Evolutionary conservation across 805 yeast species (phyloP).

Genomic region (Brettanomyces bruxellensis): DNA sequence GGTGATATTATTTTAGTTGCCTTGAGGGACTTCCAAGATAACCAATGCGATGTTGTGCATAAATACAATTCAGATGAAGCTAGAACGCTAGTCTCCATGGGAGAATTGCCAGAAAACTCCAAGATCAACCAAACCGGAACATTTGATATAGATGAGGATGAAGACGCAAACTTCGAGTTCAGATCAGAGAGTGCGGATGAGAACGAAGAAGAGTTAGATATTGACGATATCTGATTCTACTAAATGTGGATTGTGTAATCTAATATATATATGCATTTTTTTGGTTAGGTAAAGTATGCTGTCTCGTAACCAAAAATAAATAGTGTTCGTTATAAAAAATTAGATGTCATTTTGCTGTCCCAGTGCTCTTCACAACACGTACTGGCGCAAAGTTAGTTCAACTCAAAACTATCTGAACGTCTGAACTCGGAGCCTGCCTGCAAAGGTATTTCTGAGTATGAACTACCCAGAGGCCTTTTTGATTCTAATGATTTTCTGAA

Average conservation of each 20-base stretch:
- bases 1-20: constrained; percentile 96
- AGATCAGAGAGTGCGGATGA: constrained; percentile 85
- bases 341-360: too few species aligned
- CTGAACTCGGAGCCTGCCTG: constrained; percentile 37
- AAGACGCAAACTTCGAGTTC: constrained; percentile 96
- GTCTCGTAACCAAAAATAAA: neutral
- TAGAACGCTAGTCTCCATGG: constrained; percentile 87
- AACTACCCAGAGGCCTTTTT: constrained; percentile 28
- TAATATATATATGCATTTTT: neutral
- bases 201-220: constrained; percentile 66
- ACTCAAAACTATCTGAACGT: constrained; percentile 53
- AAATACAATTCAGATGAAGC: constrained; percentile 98
- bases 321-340: neutral
- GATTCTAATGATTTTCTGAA: constrained; percentile 70
- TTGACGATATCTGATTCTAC: constrained; percentile 73
- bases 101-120: constrained; percentile 96
- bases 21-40: constrained; percentile 97
- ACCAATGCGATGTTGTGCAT: constrained; percentile 95
- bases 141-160: constrained; percentile 93
- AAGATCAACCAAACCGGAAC: constrained; percentile 97
- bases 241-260: neutral
- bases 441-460: neutral
- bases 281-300: neutral
- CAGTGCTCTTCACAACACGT: too few species aligned
- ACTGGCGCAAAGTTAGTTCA: neutral